These are phyloP conservation scores for Vanderwaltozyma verrucispora DNA, from an alignment of 805 yeast species.

Conservation along the genomic window DNA sequence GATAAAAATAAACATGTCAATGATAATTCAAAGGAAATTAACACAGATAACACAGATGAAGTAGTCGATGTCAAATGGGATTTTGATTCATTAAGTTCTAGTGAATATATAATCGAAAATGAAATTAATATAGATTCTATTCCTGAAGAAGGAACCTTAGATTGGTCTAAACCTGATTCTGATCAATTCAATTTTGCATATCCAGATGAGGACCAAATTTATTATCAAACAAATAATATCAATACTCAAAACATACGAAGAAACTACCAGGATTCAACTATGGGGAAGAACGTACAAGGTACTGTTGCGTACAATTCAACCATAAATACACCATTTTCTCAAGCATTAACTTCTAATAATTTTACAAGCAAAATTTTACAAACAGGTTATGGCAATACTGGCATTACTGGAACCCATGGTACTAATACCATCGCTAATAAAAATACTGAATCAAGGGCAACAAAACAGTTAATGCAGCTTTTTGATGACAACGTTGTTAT, in stretches of 20 bases:
- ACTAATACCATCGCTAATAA: constrained; percentile 3
- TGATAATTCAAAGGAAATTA: constrained; percentile 4
- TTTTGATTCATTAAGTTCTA: constrained; percentile 69
- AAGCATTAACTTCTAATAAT: constrained; percentile 11
- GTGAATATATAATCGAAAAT: constrained; percentile 64
- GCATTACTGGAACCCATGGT: constrained; percentile 24
- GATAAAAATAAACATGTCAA: constrained; percentile 4
- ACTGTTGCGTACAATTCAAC: constrained; percentile 20
- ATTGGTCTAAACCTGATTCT: constrained; percentile 17
- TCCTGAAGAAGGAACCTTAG: constrained; percentile 18
- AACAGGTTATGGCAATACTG: constrained; percentile 11
- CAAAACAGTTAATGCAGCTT: constrained; percentile 59
- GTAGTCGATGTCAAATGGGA: constrained; percentile 76
- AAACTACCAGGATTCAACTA: constrained; percentile 23
- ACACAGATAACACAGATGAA: constrained; percentile 28
- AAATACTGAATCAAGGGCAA: constrained; percentile 33
- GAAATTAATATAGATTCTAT: constrained; percentile 41
- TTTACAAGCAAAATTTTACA: constrained; percentile 12
- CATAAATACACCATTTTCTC: constrained; percentile 19
- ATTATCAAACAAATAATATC: constrained; percentile 17
- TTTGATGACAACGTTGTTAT: constrained; percentile 44
- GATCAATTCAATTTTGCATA: constrained; percentile 24
- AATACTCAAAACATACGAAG: constrained; percentile 7
- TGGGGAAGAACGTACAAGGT: constrained; percentile 20
- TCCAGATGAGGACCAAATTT: constrained; percentile 25